These are phyloP conservation scores for Rhododendron simsii DNA, from an alignment of 148 eudicot species.

Conservation along the genomic window DNA sequence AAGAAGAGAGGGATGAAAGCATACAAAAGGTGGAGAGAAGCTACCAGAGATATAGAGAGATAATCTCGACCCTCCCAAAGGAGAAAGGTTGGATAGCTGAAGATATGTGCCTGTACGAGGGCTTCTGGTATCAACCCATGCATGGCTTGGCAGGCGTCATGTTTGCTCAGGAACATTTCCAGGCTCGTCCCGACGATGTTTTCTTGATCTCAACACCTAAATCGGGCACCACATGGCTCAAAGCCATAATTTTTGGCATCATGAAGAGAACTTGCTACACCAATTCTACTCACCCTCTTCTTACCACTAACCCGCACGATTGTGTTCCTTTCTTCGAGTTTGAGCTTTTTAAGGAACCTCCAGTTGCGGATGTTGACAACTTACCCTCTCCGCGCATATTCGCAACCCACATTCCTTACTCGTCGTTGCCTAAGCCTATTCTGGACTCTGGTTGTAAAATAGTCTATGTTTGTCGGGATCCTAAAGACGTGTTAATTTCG, in stretches of 20 bases:
- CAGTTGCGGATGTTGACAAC: neutral
- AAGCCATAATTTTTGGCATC: constrained; percentile 10
- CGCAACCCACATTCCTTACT: constrained; percentile 15
- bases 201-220: neutral
- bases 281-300: neutral
- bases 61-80: neutral
- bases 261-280: neutral
- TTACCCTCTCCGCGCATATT: constrained; percentile 8
- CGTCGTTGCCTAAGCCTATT: neutral
- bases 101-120: neutral
- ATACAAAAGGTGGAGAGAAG: neutral
- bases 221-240: constrained; percentile 21
- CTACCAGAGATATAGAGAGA: neutral
- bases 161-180: constrained; percentile 6
- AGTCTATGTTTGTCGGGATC: constrained; percentile 19
- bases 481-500: constrained; percentile 16
- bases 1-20: neutral
- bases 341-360: neutral
- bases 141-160: neutral
- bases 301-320: neutral
- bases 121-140: constrained; percentile 2
- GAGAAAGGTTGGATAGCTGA: neutral
- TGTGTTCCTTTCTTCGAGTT: constrained; percentile 12
- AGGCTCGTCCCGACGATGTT: neutral
- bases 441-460: neutral